Evolutionary conservation across 164 flowering plant species (phyloP).

Genomic region (Chimonanthus praecox): DNA sequence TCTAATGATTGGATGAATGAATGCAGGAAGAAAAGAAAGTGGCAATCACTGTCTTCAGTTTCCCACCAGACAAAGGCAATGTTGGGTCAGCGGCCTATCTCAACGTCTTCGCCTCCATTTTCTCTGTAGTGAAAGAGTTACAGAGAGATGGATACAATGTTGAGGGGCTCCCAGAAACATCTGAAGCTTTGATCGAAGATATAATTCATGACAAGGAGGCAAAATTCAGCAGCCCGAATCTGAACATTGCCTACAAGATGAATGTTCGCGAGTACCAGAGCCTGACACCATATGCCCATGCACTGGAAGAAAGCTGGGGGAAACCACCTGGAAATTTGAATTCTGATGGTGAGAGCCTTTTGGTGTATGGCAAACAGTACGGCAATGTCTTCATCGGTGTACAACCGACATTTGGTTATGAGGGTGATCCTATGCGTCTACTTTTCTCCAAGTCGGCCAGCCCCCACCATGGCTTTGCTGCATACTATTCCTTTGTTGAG

Average conservation of each 20-base stretch:
- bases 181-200: conserved; percentile 82
- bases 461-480: conserved; percentile 99
- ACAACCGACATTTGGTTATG: conserved; percentile 98
- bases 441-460: conserved; percentile 98
- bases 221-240: conserved; percentile 96
- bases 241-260: conserved; percentile 95
- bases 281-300: conserved; percentile 77
- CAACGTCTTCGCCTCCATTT: conserved; percentile 90
- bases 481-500: conserved; percentile 93
- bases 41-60: conserved; percentile 97
- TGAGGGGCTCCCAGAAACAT: conserved; percentile 83
- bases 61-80: conserved; percentile 99
- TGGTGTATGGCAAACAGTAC: conserved; percentile 93
- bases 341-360: conserved; percentile 90
- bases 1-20: not conserved
- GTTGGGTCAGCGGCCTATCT: conserved; percentile 99
- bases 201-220: conserved; percentile 96
- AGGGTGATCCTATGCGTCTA: conserved; percentile 97
- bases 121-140: conserved; percentile 82
- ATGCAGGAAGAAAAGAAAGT: conserved; percentile 85
- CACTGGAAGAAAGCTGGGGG: conserved; percentile 99
- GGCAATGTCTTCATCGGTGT: conserved; percentile 96
- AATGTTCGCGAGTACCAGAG: conserved; percentile 74
- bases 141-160: conserved; percentile 76
- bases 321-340: conserved; percentile 97